Evolutionary conservation across 2,329 filamentous ascomycete genomes (phyloP).

Genomic region (Parastagonospora avenae): DNA sequence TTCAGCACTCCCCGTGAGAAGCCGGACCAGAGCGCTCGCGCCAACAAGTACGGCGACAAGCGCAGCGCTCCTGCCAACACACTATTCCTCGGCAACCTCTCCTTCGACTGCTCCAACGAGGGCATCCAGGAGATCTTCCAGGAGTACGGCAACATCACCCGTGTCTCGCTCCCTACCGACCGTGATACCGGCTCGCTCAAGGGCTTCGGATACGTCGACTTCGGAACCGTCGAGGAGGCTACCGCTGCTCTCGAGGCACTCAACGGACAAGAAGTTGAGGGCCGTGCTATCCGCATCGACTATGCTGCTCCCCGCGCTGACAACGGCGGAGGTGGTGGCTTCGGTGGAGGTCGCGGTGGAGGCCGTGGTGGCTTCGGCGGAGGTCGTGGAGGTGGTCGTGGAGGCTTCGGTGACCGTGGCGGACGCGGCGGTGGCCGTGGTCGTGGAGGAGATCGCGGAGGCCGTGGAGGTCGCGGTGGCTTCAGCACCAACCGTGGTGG

Average conservation of each 20-base stretch:
- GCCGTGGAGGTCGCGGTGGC: slow-evolving; percentile 52
- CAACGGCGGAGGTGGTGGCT: slow-evolving; percentile 60
- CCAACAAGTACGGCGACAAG: slow-evolving; percentile 75
- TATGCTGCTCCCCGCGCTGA: slow-evolving; percentile 71
- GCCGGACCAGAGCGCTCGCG: slow-evolving; percentile 59
- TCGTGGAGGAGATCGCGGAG: slow-evolving; percentile 55
- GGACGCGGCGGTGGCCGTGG: slow-evolving; percentile 56
- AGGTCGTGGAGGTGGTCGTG: slow-evolving; percentile 57
- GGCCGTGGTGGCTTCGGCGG: slow-evolving; percentile 53
- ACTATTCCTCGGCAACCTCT: slow-evolving; percentile 89
- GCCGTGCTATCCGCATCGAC: slow-evolving; percentile 81
- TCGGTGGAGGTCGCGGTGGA: slow-evolving; percentile 57
- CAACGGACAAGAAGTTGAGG: slow-evolving; percentile 72
- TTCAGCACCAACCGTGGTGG: slow-evolving; percentile 57
- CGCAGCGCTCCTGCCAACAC: slow-evolving; percentile 82
- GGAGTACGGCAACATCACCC: slow-evolving; percentile 71
- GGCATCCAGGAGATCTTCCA: slow-evolving; percentile 74
- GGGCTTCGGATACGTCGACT: slow-evolving; percentile 92
- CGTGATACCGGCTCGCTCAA: slow-evolving; percentile 82
- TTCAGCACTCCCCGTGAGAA: slow-evolving; percentile 71
- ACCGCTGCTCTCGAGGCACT: slow-evolving; percentile 72
- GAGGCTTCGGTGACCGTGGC: slow-evolving; percentile 49
- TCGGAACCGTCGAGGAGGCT: slow-evolving; percentile 81
- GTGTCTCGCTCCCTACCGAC: slow-evolving; percentile 87
- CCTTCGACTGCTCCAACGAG: slow-evolving; percentile 82